These are phyloP conservation scores for Verbascum thapsus DNA, from an alignment of 257 asterid species.

Conservation along the genomic window DNA sequence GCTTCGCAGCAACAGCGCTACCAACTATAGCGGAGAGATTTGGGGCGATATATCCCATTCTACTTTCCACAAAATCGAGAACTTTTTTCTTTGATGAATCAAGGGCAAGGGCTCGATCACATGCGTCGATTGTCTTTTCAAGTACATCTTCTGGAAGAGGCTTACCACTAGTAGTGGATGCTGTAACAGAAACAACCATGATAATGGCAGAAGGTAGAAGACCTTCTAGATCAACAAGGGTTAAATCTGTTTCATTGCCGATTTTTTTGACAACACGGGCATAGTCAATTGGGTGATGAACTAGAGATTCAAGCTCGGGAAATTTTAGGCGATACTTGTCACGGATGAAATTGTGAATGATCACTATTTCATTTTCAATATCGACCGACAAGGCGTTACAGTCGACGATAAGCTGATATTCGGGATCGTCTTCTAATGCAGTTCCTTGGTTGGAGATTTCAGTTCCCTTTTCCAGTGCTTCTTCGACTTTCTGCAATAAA, in stretches of 20 bases:
- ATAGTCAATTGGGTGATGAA: slow-evolving; percentile 95
- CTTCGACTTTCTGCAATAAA: slow-evolving; percentile 80
- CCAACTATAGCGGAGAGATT: slow-evolving; percentile 96
- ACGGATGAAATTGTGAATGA: slow-evolving; percentile 91
- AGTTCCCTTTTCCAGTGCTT: slow-evolving; percentile 71
- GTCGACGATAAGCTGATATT: slow-evolving; percentile 90
- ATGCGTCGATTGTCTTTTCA: slow-evolving; percentile 83
- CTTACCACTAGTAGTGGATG: slow-evolving; percentile 98
- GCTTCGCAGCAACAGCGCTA: slow-evolving; percentile 96
- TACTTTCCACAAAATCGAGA: slow-evolving; percentile 92
- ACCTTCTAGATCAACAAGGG: slow-evolving; percentile 96
- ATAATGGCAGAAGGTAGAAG: slow-evolving; percentile 91
- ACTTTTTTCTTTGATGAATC: slow-evolving; percentile 87
- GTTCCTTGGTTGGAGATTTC: slow-evolving; percentile 54
- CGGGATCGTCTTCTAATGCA: slow-evolving; percentile 92
- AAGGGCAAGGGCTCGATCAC: slow-evolving; percentile 85
- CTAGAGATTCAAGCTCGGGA: slow-evolving; percentile 95
- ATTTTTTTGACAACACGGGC: slow-evolving; percentile 91
- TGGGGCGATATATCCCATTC: slow-evolving; percentile 97
- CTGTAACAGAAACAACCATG: slow-evolving; percentile 96
- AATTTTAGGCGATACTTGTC: slow-evolving; percentile 92
- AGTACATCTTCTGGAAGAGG: slow-evolving; percentile 91
- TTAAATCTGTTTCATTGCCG: slow-evolving; percentile 85
- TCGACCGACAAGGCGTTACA: slow-evolving; percentile 92
- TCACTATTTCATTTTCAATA: slow-evolving; percentile 86